Percentiles rank a stretch among this genome's conserved stretches.
phyloP scores from a whole-genome alignment of 768 basidiomycete genomes.

The Termitomyces sp. region DNA sequence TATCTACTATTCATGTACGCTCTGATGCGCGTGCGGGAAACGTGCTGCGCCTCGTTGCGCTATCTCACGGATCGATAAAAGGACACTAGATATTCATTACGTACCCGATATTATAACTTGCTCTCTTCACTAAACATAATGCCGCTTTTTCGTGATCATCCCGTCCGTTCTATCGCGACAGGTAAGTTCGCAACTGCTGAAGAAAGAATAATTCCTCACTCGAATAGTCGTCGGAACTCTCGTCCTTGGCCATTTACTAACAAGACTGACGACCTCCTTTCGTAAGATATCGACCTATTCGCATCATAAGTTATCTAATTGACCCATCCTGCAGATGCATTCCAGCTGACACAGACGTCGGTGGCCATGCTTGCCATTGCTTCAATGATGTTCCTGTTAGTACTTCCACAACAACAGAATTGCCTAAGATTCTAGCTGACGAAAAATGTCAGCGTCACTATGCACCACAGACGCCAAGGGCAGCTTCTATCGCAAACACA shows the following conservation, averaged over 20 bases:
- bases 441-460: conserved; percentile 42
- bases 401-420: conserved; percentile 3
- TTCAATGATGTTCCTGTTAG: conserved; percentile 63
- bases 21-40: conserved; percentile 10
- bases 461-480: conserved; percentile 61
- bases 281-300: conserved; percentile 24
- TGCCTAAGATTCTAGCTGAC: background rate
- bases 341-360: conserved; percentile 68
- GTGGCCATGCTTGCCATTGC: conserved; percentile 65
- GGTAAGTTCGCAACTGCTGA: conserved; percentile 20
- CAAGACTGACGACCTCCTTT: conserved; percentile 41
- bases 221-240: conserved; percentile 41
- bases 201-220: background rate
- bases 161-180: conserved; percentile 36
- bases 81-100: background rate
- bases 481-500: conserved; percentile 62
- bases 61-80: conserved; percentile 8
- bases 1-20: conserved; percentile 6
- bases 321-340: conserved; percentile 36
- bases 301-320: background rate
- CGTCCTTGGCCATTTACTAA: conserved; percentile 42
- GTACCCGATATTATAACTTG: background rate
- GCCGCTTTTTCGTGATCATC: conserved; percentile 46
- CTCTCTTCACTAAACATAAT: conserved; percentile 19
- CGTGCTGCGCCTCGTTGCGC: conserved; percentile 12